Evolutionary conservation across 164 flowering plant species (phyloP).

Genomic region (Saururus chinensis): DNA sequence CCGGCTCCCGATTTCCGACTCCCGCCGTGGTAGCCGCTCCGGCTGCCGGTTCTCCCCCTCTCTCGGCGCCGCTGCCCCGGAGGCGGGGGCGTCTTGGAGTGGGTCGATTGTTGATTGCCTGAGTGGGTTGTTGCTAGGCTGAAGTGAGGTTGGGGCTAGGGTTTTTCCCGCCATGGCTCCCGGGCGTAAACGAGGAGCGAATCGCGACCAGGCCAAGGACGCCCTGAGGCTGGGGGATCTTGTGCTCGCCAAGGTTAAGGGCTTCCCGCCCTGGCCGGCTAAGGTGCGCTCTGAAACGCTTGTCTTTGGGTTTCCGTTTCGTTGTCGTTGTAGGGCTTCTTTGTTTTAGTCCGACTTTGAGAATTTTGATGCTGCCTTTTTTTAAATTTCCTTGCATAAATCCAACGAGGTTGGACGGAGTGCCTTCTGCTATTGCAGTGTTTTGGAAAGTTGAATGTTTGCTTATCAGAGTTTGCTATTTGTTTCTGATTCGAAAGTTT

Average conservation of each 20-base stretch:
- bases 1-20: background rate
- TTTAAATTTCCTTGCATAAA: too few relatives aligned
- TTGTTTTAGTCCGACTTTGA: too few relatives aligned
- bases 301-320: background rate
- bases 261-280: conserved; percentile 93
- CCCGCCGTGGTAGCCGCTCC: background rate
- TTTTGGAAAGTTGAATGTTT: too few relatives aligned
- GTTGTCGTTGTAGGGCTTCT: background rate
- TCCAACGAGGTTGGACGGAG: too few relatives aligned
- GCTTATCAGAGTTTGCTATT: too few relatives aligned
- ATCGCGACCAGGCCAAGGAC: conserved; percentile 30
- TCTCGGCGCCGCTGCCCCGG: too few relatives aligned
- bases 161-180: conserved; percentile 57
- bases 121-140: too few relatives aligned
- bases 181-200: conserved; percentile 65
- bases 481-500: too few relatives aligned
- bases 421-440: too few relatives aligned
- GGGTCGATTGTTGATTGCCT: too few relatives aligned
- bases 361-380: too few relatives aligned
- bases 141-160: conserved; percentile 7
- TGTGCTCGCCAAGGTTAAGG: conserved; percentile 98
- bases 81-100: background rate
- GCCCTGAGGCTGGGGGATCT: conserved; percentile 85
- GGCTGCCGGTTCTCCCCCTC: too few relatives aligned
- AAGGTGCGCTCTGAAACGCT: conserved; percentile 41